phyloP scores from a whole-genome alignment of 1,284 basidiomycete species.

The Microbotryum silenes-acaulis region DNA sequence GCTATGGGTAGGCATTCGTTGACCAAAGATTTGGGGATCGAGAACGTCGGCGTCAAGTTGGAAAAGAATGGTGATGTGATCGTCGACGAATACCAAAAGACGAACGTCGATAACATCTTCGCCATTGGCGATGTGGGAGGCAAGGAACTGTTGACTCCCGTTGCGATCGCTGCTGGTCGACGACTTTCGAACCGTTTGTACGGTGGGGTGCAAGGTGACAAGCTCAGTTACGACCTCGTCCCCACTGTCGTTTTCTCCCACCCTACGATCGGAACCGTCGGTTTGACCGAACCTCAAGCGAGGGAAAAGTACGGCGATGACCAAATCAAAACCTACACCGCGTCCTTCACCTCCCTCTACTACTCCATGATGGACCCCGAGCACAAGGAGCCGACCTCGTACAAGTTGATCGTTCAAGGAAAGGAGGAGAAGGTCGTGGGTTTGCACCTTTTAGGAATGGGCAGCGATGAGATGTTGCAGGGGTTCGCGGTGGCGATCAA shows the following conservation, averaged over 20 bases:
- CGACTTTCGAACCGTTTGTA: constrained; percentile 83
- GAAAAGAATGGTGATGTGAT: constrained; percentile 71
- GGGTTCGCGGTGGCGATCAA: constrained; percentile 92
- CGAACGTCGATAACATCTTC: constrained; percentile 62
- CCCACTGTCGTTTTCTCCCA: constrained; percentile 89
- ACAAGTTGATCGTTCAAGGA: constrained; percentile 82
- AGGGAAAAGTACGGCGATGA: constrained; percentile 75
- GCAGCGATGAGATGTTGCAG: constrained; percentile 87
- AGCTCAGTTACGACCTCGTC: constrained; percentile 70
- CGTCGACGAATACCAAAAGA: constrained; percentile 87
- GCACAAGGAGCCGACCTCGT: constrained; percentile 85
- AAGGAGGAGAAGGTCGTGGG: constrained; percentile 90
- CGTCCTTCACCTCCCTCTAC: constrained; percentile 33
- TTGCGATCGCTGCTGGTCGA: constrained; percentile 92
- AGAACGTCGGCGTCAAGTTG: constrained; percentile 66
- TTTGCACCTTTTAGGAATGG: constrained; percentile 82
- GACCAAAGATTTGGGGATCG: constrained; percentile 70
- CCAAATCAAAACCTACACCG: constrained; percentile 78
- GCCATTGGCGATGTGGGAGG: constrained; percentile 90
- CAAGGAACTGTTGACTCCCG: constrained; percentile 89
- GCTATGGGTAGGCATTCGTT: constrained; percentile 83
- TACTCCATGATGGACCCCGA: constrained; percentile 61
- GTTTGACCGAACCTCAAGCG: constrained; percentile 84
- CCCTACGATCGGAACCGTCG: constrained; percentile 84
- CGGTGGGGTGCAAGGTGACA: constrained; percentile 70